Percentiles rank a stretch among this genome's conserved stretches.
Evolutionary conservation across 2,329 filamentous ascomycete genomes (phyloP).

Genomic region (Pseudogymnoascus pannorum): DNA sequence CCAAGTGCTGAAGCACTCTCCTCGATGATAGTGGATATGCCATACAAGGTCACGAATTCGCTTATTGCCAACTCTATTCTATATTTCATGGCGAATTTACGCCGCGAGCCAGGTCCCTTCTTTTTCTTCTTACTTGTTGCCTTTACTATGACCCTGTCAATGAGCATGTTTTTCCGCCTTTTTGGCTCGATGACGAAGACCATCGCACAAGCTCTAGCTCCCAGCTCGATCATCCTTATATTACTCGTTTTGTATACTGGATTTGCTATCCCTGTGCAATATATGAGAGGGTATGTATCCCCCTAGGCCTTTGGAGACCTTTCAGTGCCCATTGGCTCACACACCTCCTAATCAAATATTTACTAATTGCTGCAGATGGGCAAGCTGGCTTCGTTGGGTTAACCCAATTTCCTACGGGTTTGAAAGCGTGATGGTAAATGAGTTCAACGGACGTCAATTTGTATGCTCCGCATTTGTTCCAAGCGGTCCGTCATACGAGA

Average conservation of each 20-base stretch:
- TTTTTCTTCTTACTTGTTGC: constrained; percentile 60
- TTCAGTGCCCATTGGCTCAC: constrained; percentile 53
- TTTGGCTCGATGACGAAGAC: constrained; percentile 70
- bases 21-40: constrained; percentile 77
- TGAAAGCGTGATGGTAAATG: constrained; percentile 61
- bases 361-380: constrained; percentile 58
- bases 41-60: constrained; percentile 66
- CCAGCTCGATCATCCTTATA: constrained; percentile 50
- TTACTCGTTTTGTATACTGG: constrained; percentile 50
- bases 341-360: constrained; percentile 40
- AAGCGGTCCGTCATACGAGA: constrained; percentile 29
- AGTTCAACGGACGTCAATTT: constrained; percentile 54
- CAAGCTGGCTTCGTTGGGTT: constrained; percentile 57
- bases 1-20: constrained; percentile 80
- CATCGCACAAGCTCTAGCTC: constrained; percentile 57
- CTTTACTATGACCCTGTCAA: constrained; percentile 37
- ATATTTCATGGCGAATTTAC: constrained; percentile 78
- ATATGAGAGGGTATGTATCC: constrained; percentile 3
- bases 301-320: constrained; percentile 42
- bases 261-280: constrained; percentile 36
- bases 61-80: constrained; percentile 69
- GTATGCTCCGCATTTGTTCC: constrained; percentile 46
- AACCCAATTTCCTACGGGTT: constrained; percentile 65
- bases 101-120: constrained; percentile 40
- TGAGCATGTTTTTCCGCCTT: constrained; percentile 79